Evolutionary conservation across 108 stramenopile species (phyloP).

Genomic region (Skeletonema grethae): DNA sequence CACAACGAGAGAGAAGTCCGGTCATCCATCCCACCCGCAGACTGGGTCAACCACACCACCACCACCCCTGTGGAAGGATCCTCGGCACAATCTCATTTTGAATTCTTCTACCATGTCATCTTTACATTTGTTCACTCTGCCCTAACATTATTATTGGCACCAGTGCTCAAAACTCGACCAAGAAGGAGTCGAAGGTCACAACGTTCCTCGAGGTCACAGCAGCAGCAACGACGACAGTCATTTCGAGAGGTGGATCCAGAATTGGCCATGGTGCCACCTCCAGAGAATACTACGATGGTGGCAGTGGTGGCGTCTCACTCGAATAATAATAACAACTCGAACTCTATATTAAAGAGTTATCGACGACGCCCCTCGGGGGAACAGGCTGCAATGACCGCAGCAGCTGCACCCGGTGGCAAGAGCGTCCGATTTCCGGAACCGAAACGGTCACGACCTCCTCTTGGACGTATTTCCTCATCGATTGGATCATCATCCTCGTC

Average conservation of each 20-base stretch:
- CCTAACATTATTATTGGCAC: constrained; percentile 13
- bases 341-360: not conserved
- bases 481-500: not conserved
- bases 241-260: constrained; percentile 17
- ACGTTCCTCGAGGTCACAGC: not conserved
- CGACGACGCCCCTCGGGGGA: not conserved
- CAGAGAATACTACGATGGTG: not conserved
- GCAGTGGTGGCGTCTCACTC: not conserved
- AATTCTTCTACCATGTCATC: constrained; percentile 17
- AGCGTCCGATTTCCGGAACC: constrained; percentile 19
- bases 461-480: constrained; percentile 14
- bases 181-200: not conserved
- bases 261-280: constrained; percentile 15
- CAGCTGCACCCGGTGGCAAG: not conserved
- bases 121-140: constrained; percentile 15
- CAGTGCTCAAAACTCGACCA: constrained; percentile 18
- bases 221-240: not conserved
- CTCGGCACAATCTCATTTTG: constrained; percentile 4
- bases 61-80: not conserved
- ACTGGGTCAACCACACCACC: not conserved
- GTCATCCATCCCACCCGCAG: not conserved
- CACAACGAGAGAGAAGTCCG: not conserved
- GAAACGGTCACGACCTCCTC: constrained; percentile 12
- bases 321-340: not conserved
- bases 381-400: not conserved